These are phyloP conservation scores for Harringtonia aguacate DNA, from an alignment of 2,329 filamentous ascomycete species.

Conservation along the genomic window DNA sequence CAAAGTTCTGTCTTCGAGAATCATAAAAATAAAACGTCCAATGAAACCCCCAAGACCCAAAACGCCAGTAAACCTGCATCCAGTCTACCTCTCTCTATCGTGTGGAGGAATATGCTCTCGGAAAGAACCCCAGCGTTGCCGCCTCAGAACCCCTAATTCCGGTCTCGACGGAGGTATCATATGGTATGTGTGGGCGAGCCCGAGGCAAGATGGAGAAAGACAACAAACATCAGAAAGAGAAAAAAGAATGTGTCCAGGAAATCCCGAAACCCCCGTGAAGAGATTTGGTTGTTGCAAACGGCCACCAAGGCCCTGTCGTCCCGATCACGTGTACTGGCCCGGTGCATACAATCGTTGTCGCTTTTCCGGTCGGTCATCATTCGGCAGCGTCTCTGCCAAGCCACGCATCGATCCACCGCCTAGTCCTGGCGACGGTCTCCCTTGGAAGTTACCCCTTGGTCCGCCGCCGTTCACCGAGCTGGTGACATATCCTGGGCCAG, in stretches of 20 bases:
- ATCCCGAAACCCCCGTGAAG: too few relatives aligned
- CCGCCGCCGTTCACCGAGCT: slow-evolving; percentile 31
- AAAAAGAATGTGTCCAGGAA: too few relatives aligned
- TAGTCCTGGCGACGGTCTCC: slow-evolving; percentile 17
- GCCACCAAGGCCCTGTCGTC: too few relatives aligned
- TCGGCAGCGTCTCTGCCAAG: slow-evolving; percentile 20
- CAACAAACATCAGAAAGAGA: too few relatives aligned
- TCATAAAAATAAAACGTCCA: too few relatives aligned
- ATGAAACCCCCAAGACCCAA: not conserved
- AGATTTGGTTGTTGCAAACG: too few relatives aligned
- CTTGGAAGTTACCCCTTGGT: not conserved
- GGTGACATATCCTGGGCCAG: slow-evolving; percentile 31
- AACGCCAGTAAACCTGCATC: too few relatives aligned
- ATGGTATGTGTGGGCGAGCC: too few relatives aligned
- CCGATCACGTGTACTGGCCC: slow-evolving; percentile 8
- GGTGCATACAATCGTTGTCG: slow-evolving; percentile 38
- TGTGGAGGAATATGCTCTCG: too few relatives aligned
- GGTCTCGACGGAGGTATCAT: not conserved
- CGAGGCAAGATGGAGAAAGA: not conserved
- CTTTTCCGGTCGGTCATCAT: slow-evolving; percentile 38
- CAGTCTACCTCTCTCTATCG: too few relatives aligned
- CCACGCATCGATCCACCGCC: slow-evolving; percentile 19
- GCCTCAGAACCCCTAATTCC: not conserved
- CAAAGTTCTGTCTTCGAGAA: too few relatives aligned
- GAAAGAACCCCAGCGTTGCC: not conserved